phyloP scores from a whole-genome alignment of 169 alveolate species.

The Eimeria brunetti region DNA sequence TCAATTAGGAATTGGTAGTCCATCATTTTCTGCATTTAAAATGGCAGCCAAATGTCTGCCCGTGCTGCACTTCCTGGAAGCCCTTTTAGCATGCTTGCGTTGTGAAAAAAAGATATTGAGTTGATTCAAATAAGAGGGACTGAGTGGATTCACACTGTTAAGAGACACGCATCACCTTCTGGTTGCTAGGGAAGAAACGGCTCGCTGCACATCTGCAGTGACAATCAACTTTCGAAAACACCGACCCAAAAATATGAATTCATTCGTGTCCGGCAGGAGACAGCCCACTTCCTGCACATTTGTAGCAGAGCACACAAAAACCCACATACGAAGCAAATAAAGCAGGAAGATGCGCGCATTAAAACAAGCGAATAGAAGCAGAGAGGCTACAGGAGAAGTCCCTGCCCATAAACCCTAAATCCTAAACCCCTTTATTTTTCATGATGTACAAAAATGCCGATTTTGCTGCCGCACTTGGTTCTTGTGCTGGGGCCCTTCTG shows the following conservation, averaged over 20 bases:
- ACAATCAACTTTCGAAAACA: conserved; percentile 56
- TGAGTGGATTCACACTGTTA: neutral
- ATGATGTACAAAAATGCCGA: neutral
- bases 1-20: neutral
- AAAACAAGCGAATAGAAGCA: neutral
- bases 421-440: neutral
- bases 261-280: conserved; percentile 59
- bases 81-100: neutral
- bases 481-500: neutral
- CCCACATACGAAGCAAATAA: neutral
- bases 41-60: neutral
- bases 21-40: neutral
- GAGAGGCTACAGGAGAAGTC: neutral
- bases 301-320: neutral
- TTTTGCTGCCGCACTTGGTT: neutral
- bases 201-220: conserved; percentile 67
- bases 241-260: conserved; percentile 70
- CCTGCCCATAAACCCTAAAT: no score
- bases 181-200: neutral
- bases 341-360: neutral
- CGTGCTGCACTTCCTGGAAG: neutral
- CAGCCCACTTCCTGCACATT: conserved; percentile 79
- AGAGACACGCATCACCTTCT: neutral
- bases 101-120: no score
- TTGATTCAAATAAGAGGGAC: neutral